phyloP scores from a whole-genome alignment of 208 protist genomes.

The Leptomonas pyrrhocoris region DNA sequence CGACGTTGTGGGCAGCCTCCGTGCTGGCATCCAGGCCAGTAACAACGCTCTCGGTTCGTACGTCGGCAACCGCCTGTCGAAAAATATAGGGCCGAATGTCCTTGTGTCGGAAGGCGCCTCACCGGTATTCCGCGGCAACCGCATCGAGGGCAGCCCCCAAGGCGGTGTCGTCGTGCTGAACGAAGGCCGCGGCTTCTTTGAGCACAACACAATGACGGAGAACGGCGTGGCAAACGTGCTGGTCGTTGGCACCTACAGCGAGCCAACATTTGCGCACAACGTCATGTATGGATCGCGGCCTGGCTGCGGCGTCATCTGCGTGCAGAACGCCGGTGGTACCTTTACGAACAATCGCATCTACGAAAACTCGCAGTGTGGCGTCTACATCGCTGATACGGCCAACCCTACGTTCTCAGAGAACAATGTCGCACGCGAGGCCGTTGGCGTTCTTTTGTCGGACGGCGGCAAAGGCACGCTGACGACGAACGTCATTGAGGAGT shows the following conservation, averaged over 20 bases:
- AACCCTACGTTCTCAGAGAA: conserved; percentile 59
- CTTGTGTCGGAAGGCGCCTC: conserved; percentile 68
- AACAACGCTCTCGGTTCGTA: conserved; percentile 86
- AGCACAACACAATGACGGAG: conserved; percentile 67
- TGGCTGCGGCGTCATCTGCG: conserved; percentile 73
- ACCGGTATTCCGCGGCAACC: conserved; percentile 69
- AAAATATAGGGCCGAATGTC: conserved; percentile 65
- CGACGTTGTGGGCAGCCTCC: conserved; percentile 43
- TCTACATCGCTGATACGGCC: conserved; percentile 58
- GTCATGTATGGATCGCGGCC: conserved; percentile 46
- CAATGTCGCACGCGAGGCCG: conserved; percentile 54
- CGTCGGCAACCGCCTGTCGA: conserved; percentile 57
- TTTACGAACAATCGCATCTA: conserved; percentile 72
- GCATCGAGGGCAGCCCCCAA: conserved; percentile 47
- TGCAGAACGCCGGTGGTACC: conserved; percentile 33
- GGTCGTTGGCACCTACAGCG: conserved; percentile 53
- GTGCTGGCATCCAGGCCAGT: conserved; percentile 48
- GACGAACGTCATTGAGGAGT: conserved; percentile 65
- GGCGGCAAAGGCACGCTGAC: conserved; percentile 57
- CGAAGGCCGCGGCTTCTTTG: conserved; percentile 71
- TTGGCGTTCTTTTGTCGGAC: conserved; percentile 74
- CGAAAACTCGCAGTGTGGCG: conserved; percentile 69
- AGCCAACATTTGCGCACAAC: conserved; percentile 64
- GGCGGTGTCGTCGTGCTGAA: conserved; percentile 71
- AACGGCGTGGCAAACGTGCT: conserved; percentile 80